Evolutionary conservation across 495 filamentous ascomycete species (phyloP).

Genomic region (Clavariopsis aquatica): DNA sequence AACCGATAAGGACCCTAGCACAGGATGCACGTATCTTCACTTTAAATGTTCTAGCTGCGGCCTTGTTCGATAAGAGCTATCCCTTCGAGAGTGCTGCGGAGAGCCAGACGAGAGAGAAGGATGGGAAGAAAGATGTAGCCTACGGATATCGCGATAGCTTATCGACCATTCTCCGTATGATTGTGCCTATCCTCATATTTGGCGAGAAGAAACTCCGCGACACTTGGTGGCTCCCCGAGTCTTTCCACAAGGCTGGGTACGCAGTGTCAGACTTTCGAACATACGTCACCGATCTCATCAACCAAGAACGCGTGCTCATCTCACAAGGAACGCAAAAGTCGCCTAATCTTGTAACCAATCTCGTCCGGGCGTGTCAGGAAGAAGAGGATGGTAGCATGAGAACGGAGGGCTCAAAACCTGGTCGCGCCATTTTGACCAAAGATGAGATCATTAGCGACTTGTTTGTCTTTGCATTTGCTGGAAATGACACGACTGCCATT

Average conservation of each 20-base stretch:
- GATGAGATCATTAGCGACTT: slow-evolving; percentile 39
- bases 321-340: slow-evolving; percentile 6
- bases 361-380: slow-evolving; percentile 24
- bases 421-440: slow-evolving; percentile 20
- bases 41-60: slow-evolving; percentile 50
- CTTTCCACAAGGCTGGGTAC: slow-evolving; percentile 5
- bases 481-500: slow-evolving; percentile 41
- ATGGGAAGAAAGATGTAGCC: slow-evolving; percentile 10
- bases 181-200: slow-evolving; percentile 27
- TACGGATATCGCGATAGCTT: slow-evolving; percentile 26
- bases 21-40: slow-evolving; percentile 50
- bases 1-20: slow-evolving; percentile 31
- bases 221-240: slow-evolving; percentile 17
- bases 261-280: slow-evolving; percentile 14
- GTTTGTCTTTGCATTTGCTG: slow-evolving; percentile 38
- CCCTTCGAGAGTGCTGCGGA: slow-evolving; percentile 38
- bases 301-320: slow-evolving; percentile 19
- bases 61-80: slow-evolving; percentile 50
- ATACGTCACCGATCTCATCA: slow-evolving; percentile 16
- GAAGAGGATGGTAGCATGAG: neutral
- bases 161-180: slow-evolving; percentile 14
- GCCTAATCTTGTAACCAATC: slow-evolving; percentile 15
- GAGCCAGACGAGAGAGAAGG: neutral
- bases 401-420: neutral
- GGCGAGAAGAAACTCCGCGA: slow-evolving; percentile 12